A percentile compares a stretch with the other conserved stretches of the same genome.
Conservation (phyloP, 495 filamentous ascomycete genomes). For the Daldinia childiae region DNA sequence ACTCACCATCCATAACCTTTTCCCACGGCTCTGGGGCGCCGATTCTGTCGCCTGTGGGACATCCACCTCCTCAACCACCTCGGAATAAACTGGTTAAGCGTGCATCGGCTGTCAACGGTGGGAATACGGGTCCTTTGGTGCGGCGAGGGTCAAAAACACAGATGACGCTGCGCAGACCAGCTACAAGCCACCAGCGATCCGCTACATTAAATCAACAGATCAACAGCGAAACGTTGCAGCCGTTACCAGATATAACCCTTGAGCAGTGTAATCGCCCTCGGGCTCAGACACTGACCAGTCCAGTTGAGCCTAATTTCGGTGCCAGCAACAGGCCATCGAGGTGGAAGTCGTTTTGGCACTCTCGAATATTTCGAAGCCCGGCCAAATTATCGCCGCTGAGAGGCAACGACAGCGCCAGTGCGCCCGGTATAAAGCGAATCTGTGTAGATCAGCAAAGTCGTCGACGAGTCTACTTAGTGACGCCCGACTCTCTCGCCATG, state of each 20-base stretch:
- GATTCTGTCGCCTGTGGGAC: slow-evolving; percentile 58
- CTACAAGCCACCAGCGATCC: slow-evolving; percentile 87
- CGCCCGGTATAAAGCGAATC: slow-evolving; percentile 33
- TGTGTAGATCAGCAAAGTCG: slow-evolving; percentile 33
- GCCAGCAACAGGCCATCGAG: slow-evolving; percentile 35
- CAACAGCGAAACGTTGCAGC: slow-evolving; percentile 38
- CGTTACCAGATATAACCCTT: slow-evolving; percentile 46
- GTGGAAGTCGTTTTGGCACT: slow-evolving; percentile 62
- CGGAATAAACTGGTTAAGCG: slow-evolving; percentile 94
- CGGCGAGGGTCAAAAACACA: slow-evolving; percentile 61
- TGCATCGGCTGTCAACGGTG: slow-evolving; percentile 66
- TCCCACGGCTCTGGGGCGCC: slow-evolving; percentile 77
- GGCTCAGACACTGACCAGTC: slow-evolving; percentile 35
- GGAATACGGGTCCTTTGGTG: slow-evolving; percentile 51
- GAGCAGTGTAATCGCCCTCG: slow-evolving; percentile 46
- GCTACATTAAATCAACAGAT: slow-evolving; percentile 70
- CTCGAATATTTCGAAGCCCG: slow-evolving; percentile 27
- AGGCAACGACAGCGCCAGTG: slow-evolving; percentile 20
- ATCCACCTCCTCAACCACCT: slow-evolving; percentile 57
- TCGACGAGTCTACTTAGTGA: slow-evolving; percentile 39
- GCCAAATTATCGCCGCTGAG: slow-evolving; percentile 31
- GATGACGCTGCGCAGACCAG: slow-evolving; percentile 74
- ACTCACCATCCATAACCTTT: slow-evolving; percentile 73
- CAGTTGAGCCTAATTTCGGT: slow-evolving; percentile 20
- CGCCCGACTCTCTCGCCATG: slow-evolving; percentile 32